Evolutionary conservation across 306 rosid genomes (phyloP).

Genomic region (Begonia loranthoides): DNA sequence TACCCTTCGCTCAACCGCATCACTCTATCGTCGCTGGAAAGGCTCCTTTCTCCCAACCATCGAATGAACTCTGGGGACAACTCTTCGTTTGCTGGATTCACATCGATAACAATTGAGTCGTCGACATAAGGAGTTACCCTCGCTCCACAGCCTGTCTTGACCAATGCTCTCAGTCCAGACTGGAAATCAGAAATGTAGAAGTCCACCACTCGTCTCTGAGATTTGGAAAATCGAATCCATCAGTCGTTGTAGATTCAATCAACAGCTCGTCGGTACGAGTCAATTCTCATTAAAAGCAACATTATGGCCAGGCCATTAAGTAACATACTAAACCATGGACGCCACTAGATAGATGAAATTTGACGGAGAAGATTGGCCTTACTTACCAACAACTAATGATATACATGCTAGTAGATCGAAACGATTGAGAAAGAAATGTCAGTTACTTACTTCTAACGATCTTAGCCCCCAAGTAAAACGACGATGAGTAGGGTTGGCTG

Average conservation of each 20-base stretch:
- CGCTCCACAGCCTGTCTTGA: constrained; percentile 88
- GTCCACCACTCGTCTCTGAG: constrained; percentile 88
- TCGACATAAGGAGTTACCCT: constrained; percentile 91
- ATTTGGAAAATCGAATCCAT: not conserved
- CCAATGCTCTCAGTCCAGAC: constrained; percentile 95
- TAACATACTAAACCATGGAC: no score
- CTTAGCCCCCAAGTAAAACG: constrained; percentile 97
- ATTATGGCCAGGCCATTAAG: no score
- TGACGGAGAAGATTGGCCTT: no score
- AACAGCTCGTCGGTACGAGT: no score
- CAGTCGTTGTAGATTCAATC: no score
- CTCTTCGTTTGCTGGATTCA: constrained; percentile 58
- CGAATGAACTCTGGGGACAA: constrained; percentile 68
- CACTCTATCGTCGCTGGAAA: constrained; percentile 64
- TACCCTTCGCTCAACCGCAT: constrained; percentile 97
- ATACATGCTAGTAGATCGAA: not conserved
- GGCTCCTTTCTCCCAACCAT: constrained; percentile 86
- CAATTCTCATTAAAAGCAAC: no score
- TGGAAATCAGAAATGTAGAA: constrained; percentile 99
- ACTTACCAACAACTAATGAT: no score
- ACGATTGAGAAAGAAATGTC: constrained; percentile 5
- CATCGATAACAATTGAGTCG: constrained; percentile 47
- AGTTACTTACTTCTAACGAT: constrained; percentile 59
- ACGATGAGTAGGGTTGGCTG: constrained; percentile 86
- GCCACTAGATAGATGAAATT: no score